Conservation (phyloP, 306 rosid genomes). For the Lathyrus sativus region DNA sequence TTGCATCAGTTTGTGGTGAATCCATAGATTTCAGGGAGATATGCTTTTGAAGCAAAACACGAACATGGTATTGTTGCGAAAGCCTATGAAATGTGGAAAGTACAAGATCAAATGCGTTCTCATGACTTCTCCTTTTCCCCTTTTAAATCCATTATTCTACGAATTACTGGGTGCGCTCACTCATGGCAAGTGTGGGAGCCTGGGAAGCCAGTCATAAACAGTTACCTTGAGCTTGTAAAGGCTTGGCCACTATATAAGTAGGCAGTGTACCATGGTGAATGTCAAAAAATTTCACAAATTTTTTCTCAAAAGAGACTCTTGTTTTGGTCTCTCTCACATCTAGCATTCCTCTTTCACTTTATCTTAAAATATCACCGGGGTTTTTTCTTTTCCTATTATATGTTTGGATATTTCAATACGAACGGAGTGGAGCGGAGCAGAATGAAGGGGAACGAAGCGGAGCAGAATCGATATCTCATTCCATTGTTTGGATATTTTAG, state of each 20-base stretch:
- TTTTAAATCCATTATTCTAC: no score
- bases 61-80: background rate
- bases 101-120: no score
- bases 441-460: no score
- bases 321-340: slow-evolving; percentile 10
- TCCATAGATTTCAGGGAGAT: background rate
- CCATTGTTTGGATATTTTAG: no score
- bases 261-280: slow-evolving; percentile 1
- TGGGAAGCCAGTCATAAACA: background rate
- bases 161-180: no score
- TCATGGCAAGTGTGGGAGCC: background rate
- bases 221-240: background rate
- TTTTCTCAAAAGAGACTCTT: slow-evolving; percentile 10
- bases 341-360: slow-evolving; percentile 2
- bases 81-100: no score
- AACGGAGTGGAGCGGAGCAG: no score
- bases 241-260: background rate
- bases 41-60: background rate
- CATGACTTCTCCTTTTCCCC: no score
- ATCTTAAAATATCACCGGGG: background rate
- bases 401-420: no score
- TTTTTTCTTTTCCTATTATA: slow-evolving; percentile 1
- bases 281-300: background rate
- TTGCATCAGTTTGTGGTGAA: background rate
- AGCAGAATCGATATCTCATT: no score